Conservation (phyloP, 1,284 basidiomycete genomes). For the Cryptococcus floricola region DNA sequence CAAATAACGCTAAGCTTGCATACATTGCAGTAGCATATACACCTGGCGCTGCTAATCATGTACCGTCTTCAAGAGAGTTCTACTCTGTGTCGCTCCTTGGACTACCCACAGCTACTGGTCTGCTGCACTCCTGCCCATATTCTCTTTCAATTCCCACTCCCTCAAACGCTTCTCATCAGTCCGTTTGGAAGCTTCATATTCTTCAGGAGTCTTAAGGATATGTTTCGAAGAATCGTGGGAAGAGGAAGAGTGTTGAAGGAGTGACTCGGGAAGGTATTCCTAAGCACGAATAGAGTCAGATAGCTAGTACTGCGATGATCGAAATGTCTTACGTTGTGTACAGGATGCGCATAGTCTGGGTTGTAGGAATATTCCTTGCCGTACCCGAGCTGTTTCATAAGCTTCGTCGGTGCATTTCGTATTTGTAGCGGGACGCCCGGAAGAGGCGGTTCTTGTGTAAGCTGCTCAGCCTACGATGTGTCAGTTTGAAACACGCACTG, state of each 20-base stretch:
- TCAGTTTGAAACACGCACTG: background rate
- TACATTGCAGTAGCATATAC: too few relatives aligned
- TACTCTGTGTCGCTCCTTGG: too few relatives aligned
- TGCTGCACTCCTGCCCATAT: constrained; percentile 50
- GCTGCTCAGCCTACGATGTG: constrained; percentile 56
- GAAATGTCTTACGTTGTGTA: constrained; percentile 59
- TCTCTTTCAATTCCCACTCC: constrained; percentile 67
- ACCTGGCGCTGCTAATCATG: too few relatives aligned
- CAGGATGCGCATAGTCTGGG: constrained; percentile 71
- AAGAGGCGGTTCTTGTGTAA: constrained; percentile 53
- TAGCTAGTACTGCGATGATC: background rate
- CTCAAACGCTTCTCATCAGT: constrained; percentile 71
- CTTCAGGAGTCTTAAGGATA: constrained; percentile 57
- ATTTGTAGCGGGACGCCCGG: constrained; percentile 64
- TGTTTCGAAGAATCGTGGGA: constrained; percentile 23
- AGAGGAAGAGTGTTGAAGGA: constrained; percentile 42
- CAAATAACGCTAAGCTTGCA: too few relatives aligned
- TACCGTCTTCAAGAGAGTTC: too few relatives aligned
- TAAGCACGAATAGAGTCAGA: constrained; percentile 19
- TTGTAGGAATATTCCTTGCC: constrained; percentile 72
- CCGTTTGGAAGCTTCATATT: constrained; percentile 56
- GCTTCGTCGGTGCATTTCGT: constrained; percentile 77
- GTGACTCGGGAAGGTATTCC: constrained; percentile 52
- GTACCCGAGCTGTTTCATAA: constrained; percentile 80
- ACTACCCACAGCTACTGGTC: too few relatives aligned